Evolutionary conservation across 345 rosid genomes (phyloP), one percentile per base, ranked within the genome.

Genomic region (Mercurialis annua): DNA sequence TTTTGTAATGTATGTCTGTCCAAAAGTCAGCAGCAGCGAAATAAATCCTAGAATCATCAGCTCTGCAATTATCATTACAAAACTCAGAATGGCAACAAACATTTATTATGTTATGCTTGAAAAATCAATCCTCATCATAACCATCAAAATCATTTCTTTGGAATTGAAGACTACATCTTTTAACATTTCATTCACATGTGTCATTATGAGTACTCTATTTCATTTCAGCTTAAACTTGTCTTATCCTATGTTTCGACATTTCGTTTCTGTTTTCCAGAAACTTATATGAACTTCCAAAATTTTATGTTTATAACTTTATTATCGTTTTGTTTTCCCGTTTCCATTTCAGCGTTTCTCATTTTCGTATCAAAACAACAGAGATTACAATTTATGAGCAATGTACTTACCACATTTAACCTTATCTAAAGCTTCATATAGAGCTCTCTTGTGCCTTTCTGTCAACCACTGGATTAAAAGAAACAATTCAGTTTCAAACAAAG

Each of bases 41-140:
- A 94, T 87, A 82, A 94, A 94, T 34, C 98, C 99, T 52, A 92
- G 76, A 81, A 94, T 71, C 98, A 92, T 94, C 78, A 94, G 73
- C 80, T 92, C 99, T 94, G 88, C 85, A 87, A 24, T 36, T 71
- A 47, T n/a, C 26, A 71, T 33, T 43, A 16, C 40, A 30, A 23
- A 57, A 48, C 11, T 49, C 21, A 50, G 43, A 63, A 20, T 23
- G 44, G 44, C 44, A 40, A n/a, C 18, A 59, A 66, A 40, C 21
- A 21, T 43, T 38, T 64, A 21, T 11, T 33, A 67, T 64, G 2
- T 10, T 26, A 16, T 51, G 26, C 6, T 36, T 59, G 16, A 33
- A 33, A 33, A 33, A 9, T 59, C 26, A 40, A 49, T 17, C 53
- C 21, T 10, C 24, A 33, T n/a, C 15, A n/a, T 29, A 10, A 50